Percentiles rank a stretch among this genome's conserved stretches.
Conservation (phyloP, 371 early-diverging fungal genomes). For the Nosema muscidifuracis region DNA sequence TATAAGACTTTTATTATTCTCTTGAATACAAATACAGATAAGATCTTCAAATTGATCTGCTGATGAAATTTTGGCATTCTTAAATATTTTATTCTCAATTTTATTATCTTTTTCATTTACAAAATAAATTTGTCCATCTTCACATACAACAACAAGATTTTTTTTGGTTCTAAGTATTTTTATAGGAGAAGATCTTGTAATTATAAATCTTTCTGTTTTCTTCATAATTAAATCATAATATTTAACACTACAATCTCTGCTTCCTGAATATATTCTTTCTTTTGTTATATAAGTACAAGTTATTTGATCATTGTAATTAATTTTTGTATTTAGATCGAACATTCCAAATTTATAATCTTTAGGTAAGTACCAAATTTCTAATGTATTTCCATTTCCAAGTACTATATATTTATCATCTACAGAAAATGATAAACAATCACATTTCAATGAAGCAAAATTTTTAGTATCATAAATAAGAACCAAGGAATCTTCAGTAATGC, state of each 20-base stretch:
- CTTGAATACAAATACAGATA: not conserved
- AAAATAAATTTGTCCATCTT: slow-evolving; percentile 6
- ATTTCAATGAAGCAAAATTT: slow-evolving; percentile 22
- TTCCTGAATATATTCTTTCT: slow-evolving; percentile 20
- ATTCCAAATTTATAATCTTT: slow-evolving; percentile 39
- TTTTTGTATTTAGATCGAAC: slow-evolving; percentile 23
- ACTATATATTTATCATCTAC: slow-evolving; percentile 24
- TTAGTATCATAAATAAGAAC: slow-evolving; percentile 22
- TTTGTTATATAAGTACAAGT: slow-evolving; percentile 18
- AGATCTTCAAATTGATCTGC: not conserved
- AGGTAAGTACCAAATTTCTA: slow-evolving; percentile 51
- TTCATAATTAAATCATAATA: slow-evolving; percentile 18
- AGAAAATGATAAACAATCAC: not conserved
- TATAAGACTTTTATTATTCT: slow-evolving; percentile 6
- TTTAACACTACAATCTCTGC: slow-evolving; percentile 36
- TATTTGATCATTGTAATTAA: slow-evolving; percentile 14
- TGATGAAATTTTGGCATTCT: not conserved
- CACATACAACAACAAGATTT: slow-evolving; percentile 15
- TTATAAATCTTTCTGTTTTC: slow-evolving; percentile 1
- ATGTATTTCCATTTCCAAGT: slow-evolving; percentile 3
- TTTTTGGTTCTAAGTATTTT: slow-evolving; percentile 6
- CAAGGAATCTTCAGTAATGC: slow-evolving; percentile 31
- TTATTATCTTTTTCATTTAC: not conserved
- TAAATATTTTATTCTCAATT: slow-evolving; percentile 4
- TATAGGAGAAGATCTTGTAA: slow-evolving; percentile 11